phyloP scores from a whole-genome alignment of 768 basidiomycete species.

The Pleurotus sapidus region DNA sequence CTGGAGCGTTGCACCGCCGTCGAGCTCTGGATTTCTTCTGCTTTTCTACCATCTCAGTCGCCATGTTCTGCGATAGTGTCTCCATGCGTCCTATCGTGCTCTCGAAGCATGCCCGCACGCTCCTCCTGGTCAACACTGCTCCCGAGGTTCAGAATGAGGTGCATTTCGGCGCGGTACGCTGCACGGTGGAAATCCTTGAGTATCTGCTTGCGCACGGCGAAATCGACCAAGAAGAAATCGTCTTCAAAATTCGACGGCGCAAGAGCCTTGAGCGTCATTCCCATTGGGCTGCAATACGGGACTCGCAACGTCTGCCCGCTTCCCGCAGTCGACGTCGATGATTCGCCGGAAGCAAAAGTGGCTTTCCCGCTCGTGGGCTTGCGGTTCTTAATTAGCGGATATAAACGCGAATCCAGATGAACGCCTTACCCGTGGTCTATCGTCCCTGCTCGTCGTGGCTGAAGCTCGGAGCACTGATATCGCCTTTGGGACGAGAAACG shows the following conservation, averaged over 20 bases:
- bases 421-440: neutral
- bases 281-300: neutral
- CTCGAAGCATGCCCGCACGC: neutral
- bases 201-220: neutral
- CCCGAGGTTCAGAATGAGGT: neutral
- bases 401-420: too few relatives aligned
- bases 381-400: too few relatives aligned
- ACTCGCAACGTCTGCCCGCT: neutral
- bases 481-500: slow-evolving; percentile 1
- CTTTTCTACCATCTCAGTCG: neutral
- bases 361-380: too few relatives aligned
- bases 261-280: neutral
- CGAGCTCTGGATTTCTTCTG: neutral
- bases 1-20: neutral
- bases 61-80: neutral
- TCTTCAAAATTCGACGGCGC: neutral
- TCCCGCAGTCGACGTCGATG: neutral
- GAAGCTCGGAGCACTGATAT: neutral
- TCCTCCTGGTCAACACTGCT: neutral
- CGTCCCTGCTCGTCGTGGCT: neutral
- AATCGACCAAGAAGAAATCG: neutral
- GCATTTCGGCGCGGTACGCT: neutral
- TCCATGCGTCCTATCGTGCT: neutral
- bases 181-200: slow-evolving; percentile 1
- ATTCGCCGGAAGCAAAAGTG: too few relatives aligned